Evolutionary conservation across 2,329 filamentous ascomycete genomes (phyloP).

Genomic region (Aspergillus sp.): DNA sequence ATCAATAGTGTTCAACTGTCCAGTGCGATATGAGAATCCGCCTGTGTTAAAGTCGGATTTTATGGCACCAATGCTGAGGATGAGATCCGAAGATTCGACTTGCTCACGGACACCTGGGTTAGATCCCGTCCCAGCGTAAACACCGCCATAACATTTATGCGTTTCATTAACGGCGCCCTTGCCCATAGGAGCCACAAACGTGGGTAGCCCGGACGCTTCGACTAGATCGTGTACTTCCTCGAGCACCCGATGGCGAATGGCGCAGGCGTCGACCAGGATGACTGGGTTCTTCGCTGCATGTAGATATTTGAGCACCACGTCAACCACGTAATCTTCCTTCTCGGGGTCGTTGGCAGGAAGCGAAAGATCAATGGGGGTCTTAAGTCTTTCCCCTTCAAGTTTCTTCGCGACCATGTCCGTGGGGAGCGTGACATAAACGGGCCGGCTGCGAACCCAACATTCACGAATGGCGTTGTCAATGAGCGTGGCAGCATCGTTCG

Average conservation of each 20-base stretch:
- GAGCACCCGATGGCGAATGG: constrained; percentile 72
- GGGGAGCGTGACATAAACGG: constrained; percentile 81
- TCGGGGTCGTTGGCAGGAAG: constrained; percentile 66
- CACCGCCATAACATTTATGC: constrained; percentile 73
- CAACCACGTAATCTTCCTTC: constrained; percentile 79
- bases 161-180: constrained; percentile 81
- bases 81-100: constrained; percentile 42
- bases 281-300: constrained; percentile 72
- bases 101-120: constrained; percentile 50
- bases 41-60: constrained; percentile 53
- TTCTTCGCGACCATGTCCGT: constrained; percentile 77
- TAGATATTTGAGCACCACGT: constrained; percentile 72
- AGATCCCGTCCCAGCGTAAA: constrained; percentile 79
- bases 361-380: constrained; percentile 67
- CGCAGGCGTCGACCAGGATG: constrained; percentile 80
- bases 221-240: constrained; percentile 72
- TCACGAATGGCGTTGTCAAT: constrained; percentile 76
- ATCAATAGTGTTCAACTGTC: constrained; percentile 77
- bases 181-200: constrained; percentile 88
- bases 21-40: constrained; percentile 80
- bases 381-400: constrained; percentile 70
- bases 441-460: constrained; percentile 71
- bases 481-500: constrained; percentile 67
- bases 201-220: constrained; percentile 71
- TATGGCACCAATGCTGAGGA: constrained; percentile 45